phyloP scores from a whole-genome alignment of 192 early-diverging fungal species.

The Backusella mclennaniae region DNA sequence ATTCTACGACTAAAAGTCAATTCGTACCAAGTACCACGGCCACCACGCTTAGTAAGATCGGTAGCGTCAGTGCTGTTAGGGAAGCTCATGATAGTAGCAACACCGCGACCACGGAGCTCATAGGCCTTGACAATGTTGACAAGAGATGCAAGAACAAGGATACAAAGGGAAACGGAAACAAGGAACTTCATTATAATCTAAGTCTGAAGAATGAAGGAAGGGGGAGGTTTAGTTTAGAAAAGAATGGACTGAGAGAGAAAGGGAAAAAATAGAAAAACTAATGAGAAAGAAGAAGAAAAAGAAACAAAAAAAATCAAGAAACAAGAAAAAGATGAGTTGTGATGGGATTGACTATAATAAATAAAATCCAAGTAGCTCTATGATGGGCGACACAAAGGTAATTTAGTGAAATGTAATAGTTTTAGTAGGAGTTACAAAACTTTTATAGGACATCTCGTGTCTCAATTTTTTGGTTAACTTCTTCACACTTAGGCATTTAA shows the following conservation, averaged over 20 bases:
- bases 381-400: conserved; percentile 1
- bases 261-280: background rate
- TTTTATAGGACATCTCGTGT: background rate
- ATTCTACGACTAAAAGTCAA: background rate
- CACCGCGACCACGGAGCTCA: conserved; percentile 32
- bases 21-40: conserved; percentile 33
- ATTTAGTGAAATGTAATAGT: conserved; percentile 7
- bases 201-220: conserved; percentile 7
- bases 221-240: background rate
- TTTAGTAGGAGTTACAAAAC: conserved; percentile 6
- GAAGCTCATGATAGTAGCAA: conserved; percentile 28
- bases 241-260: background rate
- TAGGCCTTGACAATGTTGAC: conserved; percentile 19
- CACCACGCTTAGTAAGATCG: conserved; percentile 22
- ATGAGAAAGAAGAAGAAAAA: conserved; percentile 3
- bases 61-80: background rate
- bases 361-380: background rate
- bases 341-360: background rate
- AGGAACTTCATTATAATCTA: conserved; percentile 16
- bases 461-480: background rate
- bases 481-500: conserved; percentile 1
- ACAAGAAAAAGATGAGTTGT: background rate
- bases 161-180: conserved; percentile 18
- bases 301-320: conserved; percentile 8
- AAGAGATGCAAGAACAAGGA: conserved; percentile 17